These are phyloP conservation scores for Rosa lucieae DNA, from an alignment of 306 rosid species.

Conservation along the genomic window DNA sequence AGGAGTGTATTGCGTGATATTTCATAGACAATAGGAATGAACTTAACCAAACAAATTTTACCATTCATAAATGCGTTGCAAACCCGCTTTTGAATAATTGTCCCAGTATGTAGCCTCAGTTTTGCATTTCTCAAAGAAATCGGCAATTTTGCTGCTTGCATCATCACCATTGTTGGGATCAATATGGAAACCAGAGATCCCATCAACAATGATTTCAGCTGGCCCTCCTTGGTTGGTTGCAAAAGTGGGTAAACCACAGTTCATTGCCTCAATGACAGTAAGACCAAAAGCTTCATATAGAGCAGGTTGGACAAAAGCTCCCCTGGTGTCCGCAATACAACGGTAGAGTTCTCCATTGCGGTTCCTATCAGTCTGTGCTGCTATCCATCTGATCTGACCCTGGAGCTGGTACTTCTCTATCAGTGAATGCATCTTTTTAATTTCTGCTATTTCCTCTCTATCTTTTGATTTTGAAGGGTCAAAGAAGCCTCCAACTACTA, in stretches of 20 bases:
- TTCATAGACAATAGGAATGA: neutral
- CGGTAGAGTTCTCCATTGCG: constrained; percentile 91
- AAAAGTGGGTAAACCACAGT: constrained; percentile 90
- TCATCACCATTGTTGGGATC: constrained; percentile 75
- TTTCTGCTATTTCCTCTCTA: constrained; percentile 82
- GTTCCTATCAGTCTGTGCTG: constrained; percentile 73
- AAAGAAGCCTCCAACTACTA: constrained; percentile 88
- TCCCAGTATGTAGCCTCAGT: constrained; percentile 56
- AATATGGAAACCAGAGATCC: constrained; percentile 82
- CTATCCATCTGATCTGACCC: constrained; percentile 94
- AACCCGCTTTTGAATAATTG: constrained; percentile 47
- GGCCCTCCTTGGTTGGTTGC: constrained; percentile 99
- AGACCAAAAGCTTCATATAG: constrained; percentile 93
- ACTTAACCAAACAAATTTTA: constrained; percentile 29
- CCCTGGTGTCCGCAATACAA: constrained; percentile 74
- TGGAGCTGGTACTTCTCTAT: constrained; percentile 67
- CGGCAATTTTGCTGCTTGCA: constrained; percentile 67
- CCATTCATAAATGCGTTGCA: constrained; percentile 86
- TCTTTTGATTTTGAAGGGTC: constrained; percentile 92
- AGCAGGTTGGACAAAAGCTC: constrained; percentile 96
- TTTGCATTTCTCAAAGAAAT: constrained; percentile 81
- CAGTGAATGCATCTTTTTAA: constrained; percentile 66
- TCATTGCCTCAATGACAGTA: constrained; percentile 98
- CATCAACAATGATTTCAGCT: constrained; percentile 87
- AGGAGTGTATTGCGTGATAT: neutral